These are phyloP conservation scores for Hypoxylon sp. DNA, from an alignment of 2,329 filamentous ascomycete genomes.

Conservation along the genomic window DNA sequence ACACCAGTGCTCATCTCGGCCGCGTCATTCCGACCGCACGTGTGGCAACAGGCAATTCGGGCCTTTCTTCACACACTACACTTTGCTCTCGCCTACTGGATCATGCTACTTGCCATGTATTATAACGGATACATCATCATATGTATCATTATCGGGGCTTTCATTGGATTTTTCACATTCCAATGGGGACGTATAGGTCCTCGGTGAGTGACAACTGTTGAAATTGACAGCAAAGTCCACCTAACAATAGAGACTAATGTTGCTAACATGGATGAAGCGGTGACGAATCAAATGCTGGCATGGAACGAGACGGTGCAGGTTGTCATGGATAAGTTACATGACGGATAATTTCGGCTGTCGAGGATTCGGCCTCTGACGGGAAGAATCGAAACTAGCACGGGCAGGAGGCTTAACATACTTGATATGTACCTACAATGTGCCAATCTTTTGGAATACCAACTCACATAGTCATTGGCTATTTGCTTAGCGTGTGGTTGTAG, in stretches of 20 bases:
- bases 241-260: slow-evolving; percentile 14
- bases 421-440: background rate
- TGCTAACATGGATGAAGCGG: slow-evolving; percentile 9
- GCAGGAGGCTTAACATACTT: background rate
- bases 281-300: background rate
- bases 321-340: slow-evolving; percentile 44
- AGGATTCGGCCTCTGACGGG: background rate
- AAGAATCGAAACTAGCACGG: background rate
- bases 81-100: slow-evolving; percentile 82
- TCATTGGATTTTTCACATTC: slow-evolving; percentile 80
- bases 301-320: slow-evolving; percentile 38
- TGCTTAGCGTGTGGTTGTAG: background rate
- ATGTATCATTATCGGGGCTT: slow-evolving; percentile 83
- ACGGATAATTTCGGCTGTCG: background rate
- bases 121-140: slow-evolving; percentile 84
- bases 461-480: background rate
- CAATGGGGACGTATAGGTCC: slow-evolving; percentile 72
- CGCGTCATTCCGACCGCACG: slow-evolving; percentile 68
- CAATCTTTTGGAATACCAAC: background rate
- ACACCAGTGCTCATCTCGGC: background rate
- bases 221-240: slow-evolving; percentile 69
- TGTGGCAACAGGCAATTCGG: slow-evolving; percentile 76
- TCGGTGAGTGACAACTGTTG: slow-evolving; percentile 61
- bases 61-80: slow-evolving; percentile 78
- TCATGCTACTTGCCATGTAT: slow-evolving; percentile 78